phyloP scores from a whole-genome alignment of 23 red algal species.

The Rhodosorus marinus region DNA sequence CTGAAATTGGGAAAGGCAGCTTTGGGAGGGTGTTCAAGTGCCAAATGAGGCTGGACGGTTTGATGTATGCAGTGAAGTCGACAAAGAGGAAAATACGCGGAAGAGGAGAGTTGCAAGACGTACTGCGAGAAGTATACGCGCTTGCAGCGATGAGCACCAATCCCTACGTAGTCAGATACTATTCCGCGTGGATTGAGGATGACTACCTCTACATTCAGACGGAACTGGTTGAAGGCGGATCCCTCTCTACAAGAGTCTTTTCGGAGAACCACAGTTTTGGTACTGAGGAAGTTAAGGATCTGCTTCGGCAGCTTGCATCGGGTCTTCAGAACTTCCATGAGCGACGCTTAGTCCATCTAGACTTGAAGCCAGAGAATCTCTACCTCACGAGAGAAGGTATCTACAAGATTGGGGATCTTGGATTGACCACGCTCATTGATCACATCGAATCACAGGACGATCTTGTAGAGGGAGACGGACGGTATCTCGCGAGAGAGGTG shows the following conservation, averaged over 20 bases:
- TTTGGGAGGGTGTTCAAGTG: conserved; percentile 7
- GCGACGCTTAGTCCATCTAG: conserved; percentile 2
- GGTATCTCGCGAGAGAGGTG: conserved; percentile 3
- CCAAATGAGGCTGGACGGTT: background rate
- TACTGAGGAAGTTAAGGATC: background rate
- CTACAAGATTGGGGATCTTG: conserved; percentile 16
- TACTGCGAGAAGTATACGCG: conserved; percentile 3
- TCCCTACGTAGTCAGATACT: conserved; percentile 1
- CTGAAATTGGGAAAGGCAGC: background rate
- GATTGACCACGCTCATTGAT: background rate
- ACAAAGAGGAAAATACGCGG: background rate
- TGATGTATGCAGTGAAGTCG: conserved; percentile 5
- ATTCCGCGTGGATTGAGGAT: conserved; percentile 9
- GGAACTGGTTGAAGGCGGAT: conserved; percentile 2
- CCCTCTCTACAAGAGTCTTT: background rate
- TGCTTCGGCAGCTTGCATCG: conserved; percentile 1
- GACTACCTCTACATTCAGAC: conserved; percentile 5
- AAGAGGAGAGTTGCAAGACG: background rate
- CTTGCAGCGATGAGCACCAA: conserved; percentile 1
- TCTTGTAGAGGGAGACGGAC: conserved; percentile 5
- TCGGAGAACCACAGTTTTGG: no score
- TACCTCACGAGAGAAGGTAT: conserved; percentile 3
- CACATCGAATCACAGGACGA: background rate
- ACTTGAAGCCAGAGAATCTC: conserved; percentile 14
- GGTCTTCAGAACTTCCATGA: conserved; percentile 5